phyloP scores from a whole-genome alignment of 169 alveolate genomes.

The Toxoplasma gondii region DNA sequence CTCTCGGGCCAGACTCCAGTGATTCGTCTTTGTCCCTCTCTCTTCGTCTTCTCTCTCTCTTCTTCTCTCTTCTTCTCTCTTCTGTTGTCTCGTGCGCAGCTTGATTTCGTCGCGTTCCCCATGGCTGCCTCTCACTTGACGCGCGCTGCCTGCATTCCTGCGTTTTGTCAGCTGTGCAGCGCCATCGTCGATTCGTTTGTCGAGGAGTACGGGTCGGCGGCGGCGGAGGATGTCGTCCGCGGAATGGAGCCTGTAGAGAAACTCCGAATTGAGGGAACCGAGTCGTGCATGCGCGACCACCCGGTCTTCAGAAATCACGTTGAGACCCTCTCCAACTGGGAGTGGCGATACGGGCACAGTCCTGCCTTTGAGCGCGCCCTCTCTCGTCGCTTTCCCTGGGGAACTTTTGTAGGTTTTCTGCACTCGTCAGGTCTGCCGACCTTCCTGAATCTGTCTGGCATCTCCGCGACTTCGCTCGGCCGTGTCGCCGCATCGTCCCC shows the following conservation, averaged over 20 bases:
- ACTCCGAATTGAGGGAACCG: background rate
- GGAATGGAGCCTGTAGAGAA: background rate
- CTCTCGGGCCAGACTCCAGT: background rate
- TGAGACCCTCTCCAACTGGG: constrained; percentile 71
- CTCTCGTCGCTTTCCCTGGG: constrained; percentile 85
- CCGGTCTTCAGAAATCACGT: constrained; percentile 45
- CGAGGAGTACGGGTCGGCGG: constrained; percentile 5
- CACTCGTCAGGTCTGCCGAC: background rate
- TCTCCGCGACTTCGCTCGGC: no score
- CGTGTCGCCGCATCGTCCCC: no score
- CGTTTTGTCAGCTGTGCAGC: background rate
- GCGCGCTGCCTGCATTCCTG: background rate
- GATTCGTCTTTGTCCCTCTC: background rate
- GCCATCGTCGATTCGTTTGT: constrained; percentile 4
- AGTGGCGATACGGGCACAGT: constrained; percentile 85
- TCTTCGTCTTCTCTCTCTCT: background rate
- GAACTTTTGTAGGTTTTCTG: constrained; percentile 69
- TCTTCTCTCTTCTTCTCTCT: no score
- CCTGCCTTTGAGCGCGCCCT: constrained; percentile 80
- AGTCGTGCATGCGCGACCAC: constrained; percentile 9
- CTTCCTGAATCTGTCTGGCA: no score
- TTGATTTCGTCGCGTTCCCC: background rate
- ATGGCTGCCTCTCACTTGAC: background rate
- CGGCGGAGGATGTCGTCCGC: background rate
- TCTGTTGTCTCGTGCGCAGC: background rate